These are phyloP conservation scores for Penicillium sp. DNA, from an alignment of 2,329 filamentous ascomycete genomes.

Conservation along the genomic window DNA sequence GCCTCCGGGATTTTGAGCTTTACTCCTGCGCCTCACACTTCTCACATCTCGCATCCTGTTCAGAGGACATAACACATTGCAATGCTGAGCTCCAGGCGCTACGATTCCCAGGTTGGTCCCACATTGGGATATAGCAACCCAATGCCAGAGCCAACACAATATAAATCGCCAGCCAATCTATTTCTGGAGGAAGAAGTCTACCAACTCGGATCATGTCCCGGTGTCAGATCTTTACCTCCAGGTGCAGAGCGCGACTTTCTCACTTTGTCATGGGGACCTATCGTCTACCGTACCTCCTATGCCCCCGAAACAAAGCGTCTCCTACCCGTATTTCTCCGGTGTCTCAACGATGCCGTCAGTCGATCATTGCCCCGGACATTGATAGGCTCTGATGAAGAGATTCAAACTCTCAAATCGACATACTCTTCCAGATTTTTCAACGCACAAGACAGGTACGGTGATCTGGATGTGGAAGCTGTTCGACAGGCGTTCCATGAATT, in stretches of 20 bases:
- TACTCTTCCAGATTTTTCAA: constrained; percentile 31
- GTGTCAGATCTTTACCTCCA: constrained; percentile 26
- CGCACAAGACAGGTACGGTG: constrained; percentile 12
- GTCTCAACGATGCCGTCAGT: constrained; percentile 58
- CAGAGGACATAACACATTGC: no score
- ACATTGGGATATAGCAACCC: background rate
- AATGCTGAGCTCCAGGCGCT: background rate
- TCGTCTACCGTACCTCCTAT: constrained; percentile 31
- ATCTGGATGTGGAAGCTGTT: constrained; percentile 18
- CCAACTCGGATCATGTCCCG: constrained; percentile 25
- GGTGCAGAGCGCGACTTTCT: constrained; percentile 30
- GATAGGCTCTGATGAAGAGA: constrained; percentile 22
- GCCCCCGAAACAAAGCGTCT: constrained; percentile 37
- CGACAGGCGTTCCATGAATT: constrained; percentile 29
- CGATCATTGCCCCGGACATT: constrained; percentile 19
- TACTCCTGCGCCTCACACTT: background rate
- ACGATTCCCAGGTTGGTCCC: background rate
- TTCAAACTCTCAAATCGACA: constrained; percentile 16
- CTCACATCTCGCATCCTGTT: background rate
- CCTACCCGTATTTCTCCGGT: constrained; percentile 51
- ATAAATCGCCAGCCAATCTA: constrained; percentile 18
- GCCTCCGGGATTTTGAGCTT: background rate
- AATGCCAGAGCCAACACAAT: constrained; percentile 11
- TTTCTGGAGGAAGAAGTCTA: constrained; percentile 31
- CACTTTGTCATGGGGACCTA: constrained; percentile 30